Conservation (phyloP, 257 asterid species). For the Plantago major region DNA sequence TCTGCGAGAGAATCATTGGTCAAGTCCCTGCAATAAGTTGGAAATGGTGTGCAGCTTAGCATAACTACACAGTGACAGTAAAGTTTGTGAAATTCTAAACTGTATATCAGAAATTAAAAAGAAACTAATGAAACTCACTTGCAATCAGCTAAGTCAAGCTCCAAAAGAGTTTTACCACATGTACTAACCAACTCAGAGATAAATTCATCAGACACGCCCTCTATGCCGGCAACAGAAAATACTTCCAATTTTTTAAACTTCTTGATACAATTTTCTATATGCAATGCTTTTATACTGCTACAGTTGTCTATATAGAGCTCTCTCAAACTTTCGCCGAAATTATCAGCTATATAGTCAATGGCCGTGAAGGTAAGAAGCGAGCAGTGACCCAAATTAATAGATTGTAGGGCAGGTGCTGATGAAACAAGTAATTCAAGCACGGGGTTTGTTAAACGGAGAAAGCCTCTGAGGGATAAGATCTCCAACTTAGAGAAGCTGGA, state of each 20-base stretch:
- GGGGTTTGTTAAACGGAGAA: constrained; percentile 53
- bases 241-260: constrained; percentile 57
- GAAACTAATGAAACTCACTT: constrained; percentile 37
- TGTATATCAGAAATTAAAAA: constrained; percentile 14
- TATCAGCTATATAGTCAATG: constrained; percentile 38
- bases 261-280: constrained; percentile 38
- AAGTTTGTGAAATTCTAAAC: neutral
- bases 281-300: constrained; percentile 43
- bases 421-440: constrained; percentile 44
- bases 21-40: constrained; percentile 49
- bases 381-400: constrained; percentile 69
- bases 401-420: constrained; percentile 55
- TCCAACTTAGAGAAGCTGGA: constrained; percentile 41
- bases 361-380: constrained; percentile 48
- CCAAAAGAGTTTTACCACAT: constrained; percentile 53
- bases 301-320: constrained; percentile 69
- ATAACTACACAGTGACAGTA: neutral
- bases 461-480: constrained; percentile 75
- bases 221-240: constrained; percentile 68
- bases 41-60: constrained; percentile 5
- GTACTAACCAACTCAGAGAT: constrained; percentile 29
- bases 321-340: constrained; percentile 54
- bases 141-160: constrained; percentile 66
- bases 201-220: constrained; percentile 45
- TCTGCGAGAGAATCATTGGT: constrained; percentile 49